These are phyloP conservation scores for Trichophaea hybrida DNA, from an alignment of 2,329 filamentous ascomycete genomes.

Conservation along the genomic window DNA sequence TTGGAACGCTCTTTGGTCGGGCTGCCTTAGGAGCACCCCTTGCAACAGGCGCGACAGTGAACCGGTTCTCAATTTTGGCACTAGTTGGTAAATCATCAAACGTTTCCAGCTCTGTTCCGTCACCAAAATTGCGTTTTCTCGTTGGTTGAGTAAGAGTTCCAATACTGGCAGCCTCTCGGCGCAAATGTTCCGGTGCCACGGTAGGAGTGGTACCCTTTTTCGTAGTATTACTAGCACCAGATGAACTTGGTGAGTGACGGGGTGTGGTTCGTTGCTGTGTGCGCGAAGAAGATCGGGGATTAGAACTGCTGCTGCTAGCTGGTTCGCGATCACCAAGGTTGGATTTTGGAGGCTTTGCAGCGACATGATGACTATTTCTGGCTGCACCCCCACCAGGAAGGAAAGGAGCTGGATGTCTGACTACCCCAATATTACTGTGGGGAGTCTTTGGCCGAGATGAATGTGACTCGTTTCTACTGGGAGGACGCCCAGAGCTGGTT, in stretches of 20 bases:
- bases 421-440: conserved; percentile 42
- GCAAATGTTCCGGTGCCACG: conserved; percentile 24
- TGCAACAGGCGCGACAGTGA: conserved; percentile 61
- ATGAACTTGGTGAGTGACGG: conserved; percentile 21
- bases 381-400: conserved; percentile 61
- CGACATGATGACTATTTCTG: conserved; percentile 63
- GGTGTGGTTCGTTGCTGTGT: conserved; percentile 16
- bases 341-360: conserved; percentile 50
- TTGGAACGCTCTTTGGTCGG: conserved; percentile 39
- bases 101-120: conserved; percentile 78
- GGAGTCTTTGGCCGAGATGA: conserved; percentile 52
- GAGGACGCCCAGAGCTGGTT: conserved; percentile 20
- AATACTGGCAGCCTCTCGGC: conserved; percentile 42
- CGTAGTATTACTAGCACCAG: conserved; percentile 9
- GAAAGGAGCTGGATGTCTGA: conserved; percentile 57
- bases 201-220: conserved; percentile 25
- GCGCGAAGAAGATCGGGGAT: conserved; percentile 36
- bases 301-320: conserved; percentile 43
- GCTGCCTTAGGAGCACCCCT: conserved; percentile 51
- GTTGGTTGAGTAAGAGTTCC: conserved; percentile 61
- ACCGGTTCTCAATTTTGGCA: conserved; percentile 63
- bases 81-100: conserved; percentile 95
- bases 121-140: conserved; percentile 62
- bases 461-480: conserved; percentile 31
- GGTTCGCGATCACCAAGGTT: conserved; percentile 70